Evolutionary conservation across 345 rosid species (phyloP).

Genomic region (Luvunga scandens): DNA sequence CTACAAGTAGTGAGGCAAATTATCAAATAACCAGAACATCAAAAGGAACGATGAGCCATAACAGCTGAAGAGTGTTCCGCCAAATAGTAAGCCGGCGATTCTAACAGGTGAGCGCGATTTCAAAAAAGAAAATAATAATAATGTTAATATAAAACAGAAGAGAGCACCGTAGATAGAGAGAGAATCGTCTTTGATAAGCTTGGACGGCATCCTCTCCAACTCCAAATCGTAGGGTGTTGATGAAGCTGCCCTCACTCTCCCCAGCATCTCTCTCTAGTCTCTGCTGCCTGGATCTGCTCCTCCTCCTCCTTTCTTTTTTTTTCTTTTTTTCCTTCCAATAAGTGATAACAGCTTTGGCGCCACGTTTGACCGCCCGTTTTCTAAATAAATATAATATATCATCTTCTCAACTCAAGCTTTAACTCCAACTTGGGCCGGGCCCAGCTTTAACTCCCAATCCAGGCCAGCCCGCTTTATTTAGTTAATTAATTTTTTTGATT

Average conservation of each 20-base stretch:
- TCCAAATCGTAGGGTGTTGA: slow-evolving; percentile 58
- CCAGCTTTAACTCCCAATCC: not conserved
- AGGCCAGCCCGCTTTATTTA: not conserved
- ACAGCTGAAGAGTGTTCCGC: not conserved
- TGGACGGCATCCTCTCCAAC: slow-evolving; percentile 59
- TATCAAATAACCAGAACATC: not conserved
- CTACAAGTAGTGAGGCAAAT: not conserved
- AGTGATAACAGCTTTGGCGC: slow-evolving; percentile 29
- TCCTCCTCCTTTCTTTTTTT: not conserved
- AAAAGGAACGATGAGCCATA: not conserved
- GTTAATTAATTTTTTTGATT: too few species aligned
- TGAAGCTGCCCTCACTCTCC: slow-evolving; percentile 65
- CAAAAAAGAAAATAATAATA: not conserved
- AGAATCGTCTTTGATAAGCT: slow-evolving; percentile 73
- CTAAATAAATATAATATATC: too few species aligned
- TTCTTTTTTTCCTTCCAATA: too few species aligned
- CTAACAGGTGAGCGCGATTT: not conserved
- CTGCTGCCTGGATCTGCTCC: not conserved
- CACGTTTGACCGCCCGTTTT: slow-evolving; percentile 1
- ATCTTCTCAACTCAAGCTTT: not conserved
- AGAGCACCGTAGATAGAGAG: slow-evolving; percentile 77
- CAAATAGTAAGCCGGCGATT: not conserved
- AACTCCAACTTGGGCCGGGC: not conserved
- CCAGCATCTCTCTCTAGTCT: slow-evolving; percentile 62
- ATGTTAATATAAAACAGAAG: not conserved